phyloP scores from a whole-genome alignment of 352 stramenopile genomes.

The Pythium brachiatum region DNA sequence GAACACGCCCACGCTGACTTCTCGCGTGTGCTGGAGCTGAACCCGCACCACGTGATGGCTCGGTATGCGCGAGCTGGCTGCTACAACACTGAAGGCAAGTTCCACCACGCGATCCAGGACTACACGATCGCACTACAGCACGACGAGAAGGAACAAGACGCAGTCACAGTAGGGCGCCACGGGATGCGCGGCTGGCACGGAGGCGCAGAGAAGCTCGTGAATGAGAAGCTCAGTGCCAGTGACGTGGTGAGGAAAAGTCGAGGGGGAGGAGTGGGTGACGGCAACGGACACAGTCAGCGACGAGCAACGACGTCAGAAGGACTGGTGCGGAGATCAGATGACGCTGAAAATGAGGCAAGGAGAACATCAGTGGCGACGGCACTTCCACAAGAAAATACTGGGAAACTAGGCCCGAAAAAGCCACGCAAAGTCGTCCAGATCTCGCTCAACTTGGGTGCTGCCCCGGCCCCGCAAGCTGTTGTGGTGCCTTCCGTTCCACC shows the following conservation, averaged over 20 bases:
- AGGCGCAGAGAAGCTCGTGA: background rate
- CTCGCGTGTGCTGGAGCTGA: conserved; percentile 53
- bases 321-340: background rate
- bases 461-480: background rate
- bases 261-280: background rate
- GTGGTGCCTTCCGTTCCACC: background rate
- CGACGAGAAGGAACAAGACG: conserved; percentile 46
- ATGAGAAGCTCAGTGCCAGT: background rate
- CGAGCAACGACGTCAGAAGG: background rate
- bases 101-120: conserved; percentile 70
- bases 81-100: conserved; percentile 70
- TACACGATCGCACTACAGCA: conserved; percentile 69
- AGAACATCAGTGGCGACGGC: background rate
- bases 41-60: conserved; percentile 78
- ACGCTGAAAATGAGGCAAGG: background rate
- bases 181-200: background rate
- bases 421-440: conserved; percentile 45
- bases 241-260: background rate
- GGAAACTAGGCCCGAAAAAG: conserved; percentile 3
- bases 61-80: conserved; percentile 67
- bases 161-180: background rate
- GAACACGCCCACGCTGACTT: conserved; percentile 66
- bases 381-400: background rate
- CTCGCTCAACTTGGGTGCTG: conserved; percentile 17
- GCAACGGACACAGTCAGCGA: background rate